Conservation (phyloP, 2,329 filamentous ascomycete species). For the Fusarium sp. region DNA sequence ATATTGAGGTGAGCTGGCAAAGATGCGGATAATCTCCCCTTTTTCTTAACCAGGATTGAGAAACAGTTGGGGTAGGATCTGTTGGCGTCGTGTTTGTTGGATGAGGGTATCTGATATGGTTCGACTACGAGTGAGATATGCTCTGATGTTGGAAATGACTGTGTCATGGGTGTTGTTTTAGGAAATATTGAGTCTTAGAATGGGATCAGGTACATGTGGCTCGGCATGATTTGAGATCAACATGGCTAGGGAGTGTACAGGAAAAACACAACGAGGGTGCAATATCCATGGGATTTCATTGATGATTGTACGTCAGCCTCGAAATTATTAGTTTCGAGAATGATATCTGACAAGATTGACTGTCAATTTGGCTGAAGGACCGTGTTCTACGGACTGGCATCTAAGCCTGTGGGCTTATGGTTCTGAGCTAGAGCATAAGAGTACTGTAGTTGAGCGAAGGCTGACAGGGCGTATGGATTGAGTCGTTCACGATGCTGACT, state of each 20-base stretch:
- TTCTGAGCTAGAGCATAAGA: neutral
- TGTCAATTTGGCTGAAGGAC: neutral
- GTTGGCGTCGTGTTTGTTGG: constrained; percentile 31
- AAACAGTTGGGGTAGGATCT: constrained; percentile 27
- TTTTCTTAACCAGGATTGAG: neutral
- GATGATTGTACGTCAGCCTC: neutral
- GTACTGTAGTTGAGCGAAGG: neutral
- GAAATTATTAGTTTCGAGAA: neutral
- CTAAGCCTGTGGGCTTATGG: neutral
- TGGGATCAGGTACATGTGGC: neutral
- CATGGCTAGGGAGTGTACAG: neutral
- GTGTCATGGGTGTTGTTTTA: constrained; percentile 1
- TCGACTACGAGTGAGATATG: constrained; percentile 35
- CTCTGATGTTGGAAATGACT: constrained; percentile 33
- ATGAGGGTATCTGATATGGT: constrained; percentile 31
- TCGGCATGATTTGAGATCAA: neutral
- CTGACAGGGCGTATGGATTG: neutral
- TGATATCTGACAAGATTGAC: neutral
- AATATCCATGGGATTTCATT: neutral
- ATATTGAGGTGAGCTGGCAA: constrained; percentile 4
- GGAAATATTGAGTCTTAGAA: neutral
- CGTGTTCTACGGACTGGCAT: neutral
- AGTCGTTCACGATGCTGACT: neutral
- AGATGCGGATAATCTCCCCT: constrained; percentile 6
- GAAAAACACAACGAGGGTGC: neutral